Evolutionary conservation across 768 basidiomycete species (phyloP).

Genomic region (Termitomyces sp.): DNA sequence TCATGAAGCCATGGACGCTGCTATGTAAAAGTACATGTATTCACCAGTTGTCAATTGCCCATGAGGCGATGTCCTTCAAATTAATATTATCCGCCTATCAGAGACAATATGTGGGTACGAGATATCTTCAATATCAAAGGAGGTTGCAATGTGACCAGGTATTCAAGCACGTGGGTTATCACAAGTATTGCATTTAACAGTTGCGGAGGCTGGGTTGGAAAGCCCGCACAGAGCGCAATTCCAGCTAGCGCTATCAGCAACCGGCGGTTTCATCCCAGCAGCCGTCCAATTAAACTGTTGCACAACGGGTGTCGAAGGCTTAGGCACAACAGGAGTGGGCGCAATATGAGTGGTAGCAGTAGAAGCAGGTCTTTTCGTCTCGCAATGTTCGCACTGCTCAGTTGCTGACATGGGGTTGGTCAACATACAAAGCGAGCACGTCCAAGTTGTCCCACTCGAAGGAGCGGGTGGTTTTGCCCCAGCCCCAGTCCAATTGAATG

Average conservation of each 20-base stretch:
- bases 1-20: not conserved
- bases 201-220: constrained; percentile 37
- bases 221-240: constrained; percentile 51
- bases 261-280: constrained; percentile 50
- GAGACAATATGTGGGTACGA: not conserved
- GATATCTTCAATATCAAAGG: not conserved
- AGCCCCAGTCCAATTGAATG: constrained; percentile 12
- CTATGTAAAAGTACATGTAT: constrained; percentile 1
- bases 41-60: not conserved
- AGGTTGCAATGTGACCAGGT: not conserved
- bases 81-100: not conserved
- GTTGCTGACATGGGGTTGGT: constrained; percentile 6
- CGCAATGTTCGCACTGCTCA: constrained; percentile 10
- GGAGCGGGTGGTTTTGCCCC: constrained; percentile 7
- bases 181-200: constrained; percentile 43
- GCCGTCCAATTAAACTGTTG: constrained; percentile 58
- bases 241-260: constrained; percentile 37
- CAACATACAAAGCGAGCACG: constrained; percentile 9
- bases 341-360: constrained; percentile 1
- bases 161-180: constrained; percentile 27
- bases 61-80: not conserved
- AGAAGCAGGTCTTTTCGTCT: constrained; percentile 4
- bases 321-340: not conserved
- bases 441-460: constrained; percentile 4
- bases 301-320: constrained; percentile 13